Base-by-base conservation (phyloP, 2,329 filamentous ascomycete species). In the Elsinoe perseae region DNA sequence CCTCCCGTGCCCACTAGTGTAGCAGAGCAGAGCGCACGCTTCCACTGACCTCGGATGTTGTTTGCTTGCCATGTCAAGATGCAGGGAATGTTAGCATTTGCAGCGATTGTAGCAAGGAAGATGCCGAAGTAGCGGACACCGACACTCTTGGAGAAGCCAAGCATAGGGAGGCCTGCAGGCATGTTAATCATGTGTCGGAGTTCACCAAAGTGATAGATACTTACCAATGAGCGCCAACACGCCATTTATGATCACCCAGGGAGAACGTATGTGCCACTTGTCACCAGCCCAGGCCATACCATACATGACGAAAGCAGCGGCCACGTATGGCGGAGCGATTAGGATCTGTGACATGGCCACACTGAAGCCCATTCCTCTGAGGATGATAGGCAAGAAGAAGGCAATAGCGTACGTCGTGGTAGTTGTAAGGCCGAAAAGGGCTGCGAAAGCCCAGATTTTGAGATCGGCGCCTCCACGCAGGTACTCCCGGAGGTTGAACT, bases 31-130 rank as follows among this genome's bases (percentile, higher is more conserved):
- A 93, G 84, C 0, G 88, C 88, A 48, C 89, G 82, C 74, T 92
- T 95, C 87, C 88, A 95, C 72, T 93, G 88, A 0, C 88, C 89
- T 54, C 87, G 83, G 65, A 95, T 85, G 70, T 95, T 95, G 72
- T 92, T 93, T 40, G 87, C 87, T 73, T 92, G 88, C 73, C 89
- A 93, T 0, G 87, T 80, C 74, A 95, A 82, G 43, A 82, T 76
- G 1, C 82, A 77, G 0, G 89, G 89, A 3, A 92, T 77, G 67
- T 93, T 92, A 61, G 84, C 62, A 44, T 69, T 69, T 57, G 58
- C 61, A 27, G 61, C 63, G 2, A 64, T 64, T 3, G 66, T 68
- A 27, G 68, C 68, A 40, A 70, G 62, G 64, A 70, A 70, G 56
- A 68, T 66, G n/a, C 67, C 68, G 50, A 67, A 65, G 61, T 70